Evolutionary conservation across 2,329 filamentous ascomycete species (phyloP).

Genomic region (Verruconis gallopava): DNA sequence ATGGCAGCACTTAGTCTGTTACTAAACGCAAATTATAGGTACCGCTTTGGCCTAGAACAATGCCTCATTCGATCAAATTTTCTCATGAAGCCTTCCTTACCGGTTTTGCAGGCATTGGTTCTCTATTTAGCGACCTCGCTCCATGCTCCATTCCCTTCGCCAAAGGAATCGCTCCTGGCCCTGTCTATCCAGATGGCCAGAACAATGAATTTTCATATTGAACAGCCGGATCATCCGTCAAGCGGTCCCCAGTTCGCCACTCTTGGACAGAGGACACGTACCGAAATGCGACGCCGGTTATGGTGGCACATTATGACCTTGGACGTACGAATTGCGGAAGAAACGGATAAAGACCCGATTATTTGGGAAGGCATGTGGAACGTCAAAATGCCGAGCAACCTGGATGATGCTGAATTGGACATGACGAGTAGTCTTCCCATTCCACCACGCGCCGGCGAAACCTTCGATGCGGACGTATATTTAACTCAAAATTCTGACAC

Average conservation of each 20-base stretch:
- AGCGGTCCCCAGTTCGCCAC: neutral
- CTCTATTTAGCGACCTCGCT: slow-evolving; percentile 1
- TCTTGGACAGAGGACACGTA: neutral
- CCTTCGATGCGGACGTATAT: slow-evolving; percentile 4
- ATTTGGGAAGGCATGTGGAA: slow-evolving; percentile 4
- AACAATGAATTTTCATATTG: too few relatives aligned
- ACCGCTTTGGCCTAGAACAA: slow-evolving; percentile 6
- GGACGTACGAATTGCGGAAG: slow-evolving; percentile 3
- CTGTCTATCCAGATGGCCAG: too few relatives aligned
- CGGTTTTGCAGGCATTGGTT: slow-evolving; percentile 4
- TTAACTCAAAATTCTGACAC: neutral
- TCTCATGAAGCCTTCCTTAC: neutral
- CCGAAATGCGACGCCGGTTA: slow-evolving; percentile 4
- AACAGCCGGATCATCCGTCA: too few relatives aligned
- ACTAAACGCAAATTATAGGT: neutral
- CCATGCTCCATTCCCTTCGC: slow-evolving; percentile 1
- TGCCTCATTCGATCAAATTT: slow-evolving; percentile 1
- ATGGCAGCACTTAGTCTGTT: neutral
- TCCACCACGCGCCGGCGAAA: slow-evolving; percentile 3
- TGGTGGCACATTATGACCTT: slow-evolving; percentile 9
- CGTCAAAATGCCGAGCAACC: slow-evolving; percentile 1
- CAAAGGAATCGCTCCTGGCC: slow-evolving; percentile 5
- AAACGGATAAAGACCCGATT: neutral
- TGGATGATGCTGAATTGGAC: slow-evolving; percentile 8
- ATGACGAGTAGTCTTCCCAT: neutral